Base-by-base conservation (phyloP, 1,284 basidiomycete species). In the Schizophyllum amplum region DNA sequence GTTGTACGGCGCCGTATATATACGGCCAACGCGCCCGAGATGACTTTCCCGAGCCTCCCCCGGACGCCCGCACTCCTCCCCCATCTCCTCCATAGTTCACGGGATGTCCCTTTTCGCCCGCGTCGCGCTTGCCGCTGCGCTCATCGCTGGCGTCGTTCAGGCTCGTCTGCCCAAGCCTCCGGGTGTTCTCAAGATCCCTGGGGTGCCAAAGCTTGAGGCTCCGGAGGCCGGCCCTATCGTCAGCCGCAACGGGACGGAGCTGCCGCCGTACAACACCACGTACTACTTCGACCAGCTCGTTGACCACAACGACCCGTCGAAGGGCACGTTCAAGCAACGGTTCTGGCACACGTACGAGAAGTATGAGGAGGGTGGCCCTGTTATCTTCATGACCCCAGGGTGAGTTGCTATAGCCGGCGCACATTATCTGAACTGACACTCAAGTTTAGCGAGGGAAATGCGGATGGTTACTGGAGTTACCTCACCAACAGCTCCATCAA, bases 321-420 rank as follows among this genome's bases (percentile, higher is more conserved):
- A 80, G 17, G 87, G 86, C 13, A 89, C 84, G 7, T 89, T 89
- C 69, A 74, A 82, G 68, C 87, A 89, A 67, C 77, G 86, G 46
- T 89, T 77, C 69, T 87, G 82, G 82, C 75, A 79, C 61, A 78
- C 80, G 48, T 82, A 73, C 67, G 79, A 85, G 65, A 83, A 74
- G 64, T 86, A 85, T 63, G 71, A 82, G 64, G 60, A 68, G 84
- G 85, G 83, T 25, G 86, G 86, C 3, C 83, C 84, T 1, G 82
- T 89, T 58, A 72, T 89, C 61, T 63, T 87, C 15, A 71, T 76
- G 65, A 86, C 79, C 0, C 75, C 83, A 62, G 71, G 68, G 48
- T 70, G 72, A 61, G 59, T 55, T 22, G 72, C 71, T 58, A 72
- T 70, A 52, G 60, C 69, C 48, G 65, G 70, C 70, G 53, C 22